Base-by-base conservation (phyloP, 2,329 filamentous ascomycete species). In the Helminthosporium solani region DNA sequence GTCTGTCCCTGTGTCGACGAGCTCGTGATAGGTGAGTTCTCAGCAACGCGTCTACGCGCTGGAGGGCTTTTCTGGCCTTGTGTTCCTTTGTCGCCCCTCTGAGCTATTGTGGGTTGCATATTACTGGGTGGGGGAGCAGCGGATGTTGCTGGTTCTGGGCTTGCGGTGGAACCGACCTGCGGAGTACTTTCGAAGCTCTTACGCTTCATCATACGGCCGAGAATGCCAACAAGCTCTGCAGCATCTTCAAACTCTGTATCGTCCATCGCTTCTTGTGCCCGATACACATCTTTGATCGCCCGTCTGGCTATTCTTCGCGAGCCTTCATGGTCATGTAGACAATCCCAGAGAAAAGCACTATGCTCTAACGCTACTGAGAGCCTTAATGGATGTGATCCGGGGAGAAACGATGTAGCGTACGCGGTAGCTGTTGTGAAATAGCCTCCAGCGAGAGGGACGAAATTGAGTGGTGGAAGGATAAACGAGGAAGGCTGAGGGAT, bases 201-300 rank as follows among this genome's bases (percentile, higher is more conserved):
- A 1, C 90, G 81, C 71, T 87, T 91, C 80, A 91, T 89, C 85
- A 96, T 94, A 62, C 86, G 88, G 6, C 89, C 90, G 1, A 97
- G 71, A 0, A 94, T 85, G 1, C 87, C 86, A 7, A 97, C 91
- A 11, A 96, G 78, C 61, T 92, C 87, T 47, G 90, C 90, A 0
- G 91, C 90, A 68, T 97, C 94, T 54, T 87, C 83, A 66, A 96
- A 99, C 76, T 94, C 95, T 56, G 95, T 90, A 62, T 97, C 91
- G 48, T 95, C 89, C 83, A 97, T 92, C 16, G 88, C 89, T 69
- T 96, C 91, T 42, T 87, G 84, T 1, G 90, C 90, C 46, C 90
- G 87, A 65, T 96, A 96, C 1, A 96, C 92, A 59, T 96, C 90
- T 33, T 87, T 81, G 50, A 97, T 94, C 2, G 91, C 89, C 30